Conservation (phyloP, 2,329 filamentous ascomycete species). For the Fusarium bactridioides region DNA sequence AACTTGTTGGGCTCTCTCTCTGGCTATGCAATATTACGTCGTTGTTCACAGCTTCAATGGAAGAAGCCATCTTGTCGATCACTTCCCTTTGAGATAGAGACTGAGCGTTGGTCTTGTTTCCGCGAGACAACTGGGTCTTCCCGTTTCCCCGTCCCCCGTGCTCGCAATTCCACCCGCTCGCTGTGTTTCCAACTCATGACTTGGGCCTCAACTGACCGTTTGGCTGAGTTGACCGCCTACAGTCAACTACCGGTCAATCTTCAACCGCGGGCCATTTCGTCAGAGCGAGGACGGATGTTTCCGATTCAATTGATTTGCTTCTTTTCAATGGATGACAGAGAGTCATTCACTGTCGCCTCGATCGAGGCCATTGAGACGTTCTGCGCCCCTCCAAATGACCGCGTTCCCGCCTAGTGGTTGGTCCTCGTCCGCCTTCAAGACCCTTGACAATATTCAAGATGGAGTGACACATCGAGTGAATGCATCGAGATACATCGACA, state of each 20-base stretch:
- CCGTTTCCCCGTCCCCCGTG: conserved; percentile 27
- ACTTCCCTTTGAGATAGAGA: conserved; percentile 28
- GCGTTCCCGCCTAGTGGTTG: not conserved
- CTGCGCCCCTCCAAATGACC: not conserved
- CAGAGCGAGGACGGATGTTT: conserved; percentile 22
- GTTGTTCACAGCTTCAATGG: conserved; percentile 13
- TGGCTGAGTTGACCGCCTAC: conserved; percentile 26
- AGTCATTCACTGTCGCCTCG: conserved; percentile 8
- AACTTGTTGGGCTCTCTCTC: conserved; percentile 7
- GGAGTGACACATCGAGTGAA: conserved; percentile 20
- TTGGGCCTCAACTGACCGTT: conserved; percentile 26
- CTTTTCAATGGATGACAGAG: not conserved
- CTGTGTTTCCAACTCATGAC: conserved; percentile 9
- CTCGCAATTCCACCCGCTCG: conserved; percentile 9
- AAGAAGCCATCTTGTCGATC: conserved; percentile 27
- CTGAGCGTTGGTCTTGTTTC: conserved; percentile 17
- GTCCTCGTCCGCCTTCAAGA: not conserved
- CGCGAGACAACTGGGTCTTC: conserved; percentile 24
- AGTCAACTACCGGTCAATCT: conserved; percentile 1
- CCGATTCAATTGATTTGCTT: not conserved
- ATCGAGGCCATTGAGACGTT: conserved; percentile 3
- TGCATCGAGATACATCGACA: conserved; percentile 12
- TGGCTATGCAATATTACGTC: conserved; percentile 37
- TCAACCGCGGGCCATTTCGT: conserved; percentile 7
- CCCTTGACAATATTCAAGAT: conserved; percentile 8